phyloP scores from a whole-genome alignment of 768 basidiomycete genomes.

The Tylopilus felleus region DNA sequence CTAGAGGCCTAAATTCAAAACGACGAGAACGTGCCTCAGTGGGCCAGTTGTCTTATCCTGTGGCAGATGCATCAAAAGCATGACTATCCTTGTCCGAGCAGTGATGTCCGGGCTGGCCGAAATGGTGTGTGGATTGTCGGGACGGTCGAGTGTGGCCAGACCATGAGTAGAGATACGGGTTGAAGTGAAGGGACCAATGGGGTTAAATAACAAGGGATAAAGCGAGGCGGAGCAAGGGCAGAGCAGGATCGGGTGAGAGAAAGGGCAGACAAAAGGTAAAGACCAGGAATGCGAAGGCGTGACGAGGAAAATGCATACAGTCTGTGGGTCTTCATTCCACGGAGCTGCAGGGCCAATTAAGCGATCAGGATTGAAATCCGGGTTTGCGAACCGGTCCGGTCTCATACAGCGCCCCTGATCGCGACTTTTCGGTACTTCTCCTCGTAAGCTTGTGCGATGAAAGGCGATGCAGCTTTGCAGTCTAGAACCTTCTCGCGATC shows the following conservation, averaged over 20 bases:
- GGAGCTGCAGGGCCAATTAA: slow-evolving; percentile 6
- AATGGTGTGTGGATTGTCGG: neutral
- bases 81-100: neutral
- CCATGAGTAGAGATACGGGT: slow-evolving; percentile 4
- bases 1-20: neutral
- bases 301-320: slow-evolving; percentile 12
- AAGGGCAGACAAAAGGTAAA: slow-evolving; percentile 13
- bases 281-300: slow-evolving; percentile 8
- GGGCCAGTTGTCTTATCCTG: neutral
- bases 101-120: slow-evolving; percentile 1
- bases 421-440: slow-evolving; percentile 82
- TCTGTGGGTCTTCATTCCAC: slow-evolving; percentile 14
- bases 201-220: slow-evolving; percentile 9
- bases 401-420: slow-evolving; percentile 89
- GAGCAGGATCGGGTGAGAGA: slow-evolving; percentile 5
- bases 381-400: slow-evolving; percentile 1
- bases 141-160: neutral
- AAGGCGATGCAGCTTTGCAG: slow-evolving; percentile 58
- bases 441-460: slow-evolving; percentile 64
- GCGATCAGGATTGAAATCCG: slow-evolving; percentile 3
- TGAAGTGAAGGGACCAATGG: slow-evolving; percentile 2
- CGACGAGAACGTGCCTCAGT: neutral
- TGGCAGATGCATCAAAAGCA: neutral
- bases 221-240: slow-evolving; percentile 10
- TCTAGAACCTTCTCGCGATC: slow-evolving; percentile 68